Evolutionary conservation across 306 rosid genomes (phyloP), one percentile per base, ranked within the genome.

Genomic region (Vicia villosa): DNA sequence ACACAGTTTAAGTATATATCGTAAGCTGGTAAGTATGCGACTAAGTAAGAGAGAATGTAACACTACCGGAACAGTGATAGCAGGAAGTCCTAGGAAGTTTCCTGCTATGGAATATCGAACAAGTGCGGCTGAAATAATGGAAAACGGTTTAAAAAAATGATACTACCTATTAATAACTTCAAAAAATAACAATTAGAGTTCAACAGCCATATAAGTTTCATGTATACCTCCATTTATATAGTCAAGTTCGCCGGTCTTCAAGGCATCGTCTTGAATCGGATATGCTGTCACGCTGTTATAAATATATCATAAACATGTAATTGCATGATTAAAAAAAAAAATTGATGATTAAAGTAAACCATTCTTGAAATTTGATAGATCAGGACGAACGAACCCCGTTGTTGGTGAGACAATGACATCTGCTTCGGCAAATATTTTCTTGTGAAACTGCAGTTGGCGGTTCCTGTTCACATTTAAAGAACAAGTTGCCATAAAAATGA

Each of bases 401-500:
- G 97, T 92, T 56, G 98, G 98, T 34, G 97, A 79, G 67, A 93
- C 98, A 57, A 93, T 93, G 73, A 90, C 91, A 66, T 93, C 97
- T 43, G 98, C 91, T 13, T 81, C 81, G 4, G 81, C 70, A 70
- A 93, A 83, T 81, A 93, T 85, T 57, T 80, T 88, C 79, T 32
- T 80, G 77, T 93, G 98, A 72, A 93, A 74, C 68, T 88, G 88
- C 73, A 90, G 70, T 74, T 93, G 98, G 14, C 98, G 89, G 74
- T 90, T 90, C 89, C 98, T 90, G 88, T 51, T 22, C 72, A 80
- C 41, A 59, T 60, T 20, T 38, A 38, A 55, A 13, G 8, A 55
- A 55, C 38, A 22, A 3, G 8, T n/a, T 43, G 17, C 19, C 17
- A 0, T 43, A 4, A 43, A 43, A 55, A 24, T 17, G 24, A 55